phyloP scores from a whole-genome alignment of 75 land plant genomes.

The Chamaecyparis obtusa region DNA sequence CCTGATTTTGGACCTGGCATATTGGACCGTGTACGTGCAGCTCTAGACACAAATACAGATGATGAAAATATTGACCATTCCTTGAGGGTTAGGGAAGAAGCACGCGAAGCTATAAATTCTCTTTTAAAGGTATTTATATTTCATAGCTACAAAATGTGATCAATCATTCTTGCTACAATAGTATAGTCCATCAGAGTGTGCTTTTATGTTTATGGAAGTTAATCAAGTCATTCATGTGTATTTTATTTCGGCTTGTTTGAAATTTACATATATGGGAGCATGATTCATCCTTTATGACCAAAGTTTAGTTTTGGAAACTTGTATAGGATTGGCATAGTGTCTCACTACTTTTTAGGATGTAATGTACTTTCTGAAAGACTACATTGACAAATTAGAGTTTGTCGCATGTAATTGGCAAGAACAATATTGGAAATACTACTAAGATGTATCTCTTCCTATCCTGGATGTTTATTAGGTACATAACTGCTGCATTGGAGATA shows the following conservation, averaged over 20 bases:
- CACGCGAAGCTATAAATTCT: constrained; percentile 47
- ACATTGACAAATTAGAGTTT: background rate
- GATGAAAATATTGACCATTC: constrained; percentile 31
- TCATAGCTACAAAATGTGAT: background rate
- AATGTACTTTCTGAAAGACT: background rate
- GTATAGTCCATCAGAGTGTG: background rate
- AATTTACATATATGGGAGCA: constrained; percentile 7
- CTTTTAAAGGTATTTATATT: constrained; percentile 68
- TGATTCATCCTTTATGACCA: background rate
- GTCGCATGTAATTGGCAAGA: background rate
- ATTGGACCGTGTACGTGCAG: constrained; percentile 20
- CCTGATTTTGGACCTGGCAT: constrained; percentile 46
- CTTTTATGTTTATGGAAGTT: background rate
- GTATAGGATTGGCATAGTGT: background rate
- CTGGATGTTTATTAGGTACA: too few relatives aligned
- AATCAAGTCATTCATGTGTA: background rate
- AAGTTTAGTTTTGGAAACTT: background rate
- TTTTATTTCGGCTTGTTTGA: background rate
- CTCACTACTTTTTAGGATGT: background rate
- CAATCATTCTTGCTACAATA: background rate
- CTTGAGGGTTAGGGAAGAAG: constrained; percentile 49
- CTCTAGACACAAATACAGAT: constrained; percentile 21
- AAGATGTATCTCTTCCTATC: too few relatives aligned
- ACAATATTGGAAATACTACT: too few relatives aligned
- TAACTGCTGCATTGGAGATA: too few relatives aligned